Conservation (phyloP, 140 eudicot species). For the Bidens hawaiensis region DNA sequence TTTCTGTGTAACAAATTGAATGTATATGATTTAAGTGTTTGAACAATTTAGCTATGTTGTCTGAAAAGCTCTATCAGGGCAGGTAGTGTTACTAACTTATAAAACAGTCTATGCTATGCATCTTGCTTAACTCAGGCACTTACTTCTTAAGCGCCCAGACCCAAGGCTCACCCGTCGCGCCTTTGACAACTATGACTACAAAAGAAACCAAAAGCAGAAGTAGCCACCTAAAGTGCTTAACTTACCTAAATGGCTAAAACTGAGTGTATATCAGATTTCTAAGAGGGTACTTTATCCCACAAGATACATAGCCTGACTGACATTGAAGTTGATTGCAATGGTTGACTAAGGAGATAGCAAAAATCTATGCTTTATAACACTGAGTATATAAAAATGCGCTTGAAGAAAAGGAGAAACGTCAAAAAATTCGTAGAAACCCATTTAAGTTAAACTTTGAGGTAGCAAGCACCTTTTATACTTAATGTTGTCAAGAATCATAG, state of each 20-base stretch:
- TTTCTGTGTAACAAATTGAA: neutral
- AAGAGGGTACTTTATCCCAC: neutral
- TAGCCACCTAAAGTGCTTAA: neutral
- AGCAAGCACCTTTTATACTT: neutral
- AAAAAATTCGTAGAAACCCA: neutral
- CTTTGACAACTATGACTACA: neutral
- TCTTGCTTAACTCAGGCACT: too few relatives aligned
- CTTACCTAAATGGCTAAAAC: neutral
- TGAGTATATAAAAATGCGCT: neutral
- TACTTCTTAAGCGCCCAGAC: too few relatives aligned
- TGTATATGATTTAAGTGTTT: neutral
- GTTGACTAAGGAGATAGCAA: neutral
- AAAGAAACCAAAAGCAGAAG: neutral
- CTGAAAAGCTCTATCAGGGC: too few relatives aligned
- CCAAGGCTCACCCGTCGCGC: too few relatives aligned
- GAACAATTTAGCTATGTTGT: too few relatives aligned
- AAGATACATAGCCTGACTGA: neutral
- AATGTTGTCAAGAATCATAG: neutral
- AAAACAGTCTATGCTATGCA: too few relatives aligned
- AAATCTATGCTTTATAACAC: too few relatives aligned
- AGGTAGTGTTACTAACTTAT: too few relatives aligned
- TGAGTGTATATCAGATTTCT: neutral
- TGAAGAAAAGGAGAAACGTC: neutral
- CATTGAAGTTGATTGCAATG: neutral
- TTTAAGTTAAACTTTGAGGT: neutral